Conservation (phyloP, 257 asterid genomes). For the Solanum pennellii region DNA sequence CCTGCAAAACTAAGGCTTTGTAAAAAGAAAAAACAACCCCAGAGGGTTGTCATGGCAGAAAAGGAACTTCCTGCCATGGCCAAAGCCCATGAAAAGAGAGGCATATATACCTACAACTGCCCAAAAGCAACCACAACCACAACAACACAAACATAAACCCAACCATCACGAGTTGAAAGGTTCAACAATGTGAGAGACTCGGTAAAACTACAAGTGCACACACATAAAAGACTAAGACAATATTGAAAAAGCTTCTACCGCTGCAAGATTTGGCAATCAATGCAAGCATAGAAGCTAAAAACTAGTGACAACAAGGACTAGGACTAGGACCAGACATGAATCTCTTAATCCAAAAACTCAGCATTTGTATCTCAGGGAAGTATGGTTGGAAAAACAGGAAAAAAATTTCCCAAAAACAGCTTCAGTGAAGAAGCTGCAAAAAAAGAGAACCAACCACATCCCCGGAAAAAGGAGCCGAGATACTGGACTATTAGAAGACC, state of each 20-base stretch:
- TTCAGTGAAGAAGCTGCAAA: constrained; percentile 32
- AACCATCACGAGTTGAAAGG: constrained; percentile 12
- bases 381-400: constrained; percentile 24
- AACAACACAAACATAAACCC: constrained; percentile 15
- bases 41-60: constrained; percentile 47
- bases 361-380: constrained; percentile 24
- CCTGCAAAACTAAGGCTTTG: constrained; percentile 72
- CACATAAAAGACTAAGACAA: neutral
- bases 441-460: constrained; percentile 29
- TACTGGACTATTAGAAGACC: constrained; percentile 24
- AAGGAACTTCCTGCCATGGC: constrained; percentile 38
- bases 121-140: constrained; percentile 19
- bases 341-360: constrained; percentile 26
- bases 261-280: constrained; percentile 1
- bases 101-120: constrained; percentile 27
- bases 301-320: constrained; percentile 5
- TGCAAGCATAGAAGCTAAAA: constrained; percentile 29
- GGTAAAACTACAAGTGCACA: constrained; percentile 11
- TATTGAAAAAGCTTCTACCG: neutral
- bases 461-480: constrained; percentile 43
- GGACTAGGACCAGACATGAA: constrained; percentile 1
- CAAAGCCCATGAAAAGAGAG: constrained; percentile 45
- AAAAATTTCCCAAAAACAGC: constrained; percentile 47
- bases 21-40: constrained; percentile 40
- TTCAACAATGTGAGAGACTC: constrained; percentile 7